Evolutionary conservation across 2,329 filamentous ascomycete species (phyloP), one percentile per base, ranked within the genome.

Genomic region (Arthrobotrys megalospora): DNA sequence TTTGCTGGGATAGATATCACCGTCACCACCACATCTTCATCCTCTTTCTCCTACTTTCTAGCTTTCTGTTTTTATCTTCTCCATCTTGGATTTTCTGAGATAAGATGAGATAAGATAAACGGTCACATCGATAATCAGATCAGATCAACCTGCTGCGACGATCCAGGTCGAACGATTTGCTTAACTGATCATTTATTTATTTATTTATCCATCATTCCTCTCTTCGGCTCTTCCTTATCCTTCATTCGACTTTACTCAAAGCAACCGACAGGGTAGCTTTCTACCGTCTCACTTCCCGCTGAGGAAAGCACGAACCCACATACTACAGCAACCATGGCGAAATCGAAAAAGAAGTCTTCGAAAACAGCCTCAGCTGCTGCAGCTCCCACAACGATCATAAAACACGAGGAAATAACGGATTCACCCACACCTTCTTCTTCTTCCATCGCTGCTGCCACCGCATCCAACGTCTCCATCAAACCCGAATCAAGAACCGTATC

Each of bases 401-500:
- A 78, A 58, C 36, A 64, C 45, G 67, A 71, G 53, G 50, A 63
- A 19, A 58, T 16, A 16, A 45, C n/a, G 8, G 21, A 24, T 4
- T n/a, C 45, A 28, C 12, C 36, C n/a, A 66, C 43, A 11, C 32
- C 28, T 65, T 67, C 41, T 3, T 21, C 24, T 10, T 72, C 41
- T 28, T 28, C 24, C 24, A 28, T 28, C n/a, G 24, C 64, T 7
- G 28, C 32, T 6, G 32, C 21, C 36, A 7, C 55, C 14, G 55
- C 50, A 5, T 28, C 24, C 24, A 28, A 28, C 24, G 24, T 28
- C 38, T 43, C 65, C 10, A 67, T 68, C 10, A 78, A 78, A 28
- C 52, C 52, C 11, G 75, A 78, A 67, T 78, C 75, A 4, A 52
- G 75, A 67, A 78, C 75, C 14, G 75, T 78, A 43, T 78, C 75